Percentiles rank a stretch among this genome's conserved stretches.
phyloP scores from a whole-genome alignment of 768 basidiomycete species.

The Russula brevipes region DNA sequence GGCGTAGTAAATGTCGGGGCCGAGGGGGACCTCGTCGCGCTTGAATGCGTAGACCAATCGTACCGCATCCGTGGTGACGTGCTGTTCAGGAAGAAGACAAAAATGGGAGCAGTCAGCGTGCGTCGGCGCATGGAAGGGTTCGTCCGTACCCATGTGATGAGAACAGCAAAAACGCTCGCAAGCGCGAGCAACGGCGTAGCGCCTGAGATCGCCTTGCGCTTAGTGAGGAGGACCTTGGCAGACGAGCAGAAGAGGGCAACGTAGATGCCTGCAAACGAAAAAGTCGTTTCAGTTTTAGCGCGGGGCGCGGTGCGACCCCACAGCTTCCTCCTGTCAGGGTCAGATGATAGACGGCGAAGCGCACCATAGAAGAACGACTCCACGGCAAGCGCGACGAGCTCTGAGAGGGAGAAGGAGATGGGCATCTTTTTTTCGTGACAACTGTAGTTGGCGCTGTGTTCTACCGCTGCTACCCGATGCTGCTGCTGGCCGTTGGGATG shows the following conservation, averaged over 20 bases:
- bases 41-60: constrained; percentile 30
- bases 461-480: not conserved
- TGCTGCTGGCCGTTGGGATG: constrained; percentile 4
- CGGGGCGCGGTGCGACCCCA: not conserved
- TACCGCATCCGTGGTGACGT: constrained; percentile 28
- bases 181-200: constrained; percentile 13
- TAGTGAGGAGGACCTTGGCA: constrained; percentile 13
- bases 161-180: constrained; percentile 10
- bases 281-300: not conserved
- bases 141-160: constrained; percentile 24
- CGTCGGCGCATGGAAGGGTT: not conserved
- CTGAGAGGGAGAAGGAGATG: constrained; percentile 20
- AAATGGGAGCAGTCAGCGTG: not conserved
- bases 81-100: constrained; percentile 19
- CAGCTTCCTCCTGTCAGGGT: not conserved
- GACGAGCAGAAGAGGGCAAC: not conserved
- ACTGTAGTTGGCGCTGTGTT: not conserved
- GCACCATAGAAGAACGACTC: constrained; percentile 23
- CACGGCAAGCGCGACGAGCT: constrained; percentile 18
- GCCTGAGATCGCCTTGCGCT: constrained; percentile 18
- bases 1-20: constrained; percentile 27
- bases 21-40: constrained; percentile 7
- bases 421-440: constrained; percentile 5
- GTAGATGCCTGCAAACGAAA: constrained; percentile 16
- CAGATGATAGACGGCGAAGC: not conserved